A percentile compares a stretch with the other conserved stretches of the same genome.
Evolutionary conservation across 495 filamentous ascomycete species (phyloP).

Genomic region (Talaromyces stipitatus): DNA sequence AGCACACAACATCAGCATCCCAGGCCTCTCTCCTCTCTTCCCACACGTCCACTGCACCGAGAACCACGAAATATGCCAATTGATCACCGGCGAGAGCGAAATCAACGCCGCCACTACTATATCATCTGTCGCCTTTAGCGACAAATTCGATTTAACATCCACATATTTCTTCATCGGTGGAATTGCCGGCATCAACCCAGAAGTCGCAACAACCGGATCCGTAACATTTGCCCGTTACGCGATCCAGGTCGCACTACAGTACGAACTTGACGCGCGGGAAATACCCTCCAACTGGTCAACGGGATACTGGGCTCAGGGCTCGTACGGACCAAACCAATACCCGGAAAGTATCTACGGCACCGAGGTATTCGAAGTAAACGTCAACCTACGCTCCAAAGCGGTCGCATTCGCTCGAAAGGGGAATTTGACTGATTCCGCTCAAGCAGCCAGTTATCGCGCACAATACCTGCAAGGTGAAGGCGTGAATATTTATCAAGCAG

Average conservation of each 20-base stretch:
- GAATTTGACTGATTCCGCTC: constrained; percentile 45
- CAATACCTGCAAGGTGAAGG: constrained; percentile 38
- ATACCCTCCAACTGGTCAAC: constrained; percentile 57
- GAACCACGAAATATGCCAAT: constrained; percentile 51
- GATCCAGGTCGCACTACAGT: constrained; percentile 66
- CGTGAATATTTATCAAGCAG: constrained; percentile 39
- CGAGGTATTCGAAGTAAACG: constrained; percentile 69
- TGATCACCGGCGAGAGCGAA: constrained; percentile 53
- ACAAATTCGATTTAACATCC: constrained; percentile 54
- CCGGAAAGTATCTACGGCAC: constrained; percentile 62
- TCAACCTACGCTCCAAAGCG: constrained; percentile 48
- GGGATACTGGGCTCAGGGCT: constrained; percentile 59
- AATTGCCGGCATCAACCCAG: constrained; percentile 66
- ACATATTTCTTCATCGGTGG: constrained; percentile 69
- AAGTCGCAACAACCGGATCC: constrained; percentile 51
- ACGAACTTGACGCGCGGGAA: constrained; percentile 66
- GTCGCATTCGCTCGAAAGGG: constrained; percentile 48
- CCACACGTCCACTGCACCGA: constrained; percentile 57
- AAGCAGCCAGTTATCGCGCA: constrained; percentile 49
- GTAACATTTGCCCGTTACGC: constrained; percentile 63
- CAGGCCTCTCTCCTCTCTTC: constrained; percentile 58
- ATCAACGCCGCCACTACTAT: constrained; percentile 68
- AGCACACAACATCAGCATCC: constrained; percentile 57
- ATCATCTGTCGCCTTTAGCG: constrained; percentile 48
- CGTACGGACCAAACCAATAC: constrained; percentile 46